Conservation (phyloP, 2,329 filamentous ascomycete species). For the Ceratocystis colombiana region DNA sequence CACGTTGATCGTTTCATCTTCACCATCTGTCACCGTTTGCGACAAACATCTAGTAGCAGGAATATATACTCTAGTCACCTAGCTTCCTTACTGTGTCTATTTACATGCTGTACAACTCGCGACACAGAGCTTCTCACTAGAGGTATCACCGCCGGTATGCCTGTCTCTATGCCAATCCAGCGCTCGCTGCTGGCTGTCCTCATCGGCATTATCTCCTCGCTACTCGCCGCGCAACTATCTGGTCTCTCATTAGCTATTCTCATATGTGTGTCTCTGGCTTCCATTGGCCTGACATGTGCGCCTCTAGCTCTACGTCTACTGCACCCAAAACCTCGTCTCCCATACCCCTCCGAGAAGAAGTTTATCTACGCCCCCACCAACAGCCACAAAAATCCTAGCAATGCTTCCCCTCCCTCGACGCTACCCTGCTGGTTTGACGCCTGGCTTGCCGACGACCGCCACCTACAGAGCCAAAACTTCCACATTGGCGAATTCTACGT, state of each 20-base stretch:
- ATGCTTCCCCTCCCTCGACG: conserved; percentile 31
- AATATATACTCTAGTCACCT: background rate
- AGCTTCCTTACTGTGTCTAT: background rate
- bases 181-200: conserved; percentile 10
- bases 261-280: background rate
- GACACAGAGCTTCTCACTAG: background rate
- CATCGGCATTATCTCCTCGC: background rate
- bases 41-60: background rate
- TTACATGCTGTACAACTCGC: background rate
- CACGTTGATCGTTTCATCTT: background rate
- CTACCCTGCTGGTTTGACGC: conserved; percentile 84
- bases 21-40: background rate
- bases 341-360: conserved; percentile 68
- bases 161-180: background rate
- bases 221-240: conserved; percentile 9
- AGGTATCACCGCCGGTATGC: background rate
- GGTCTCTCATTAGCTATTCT: conserved; percentile 21
- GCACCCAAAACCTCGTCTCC: conserved; percentile 68
- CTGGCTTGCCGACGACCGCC: conserved; percentile 52
- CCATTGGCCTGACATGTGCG: conserved; percentile 18
- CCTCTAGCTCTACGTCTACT: conserved; percentile 55
- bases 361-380: conserved; percentile 66
- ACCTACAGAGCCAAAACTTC: conserved; percentile 26
- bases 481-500: conserved; percentile 36
- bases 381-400: conserved; percentile 26